Percentiles rank a stretch among this genome's conserved stretches.
Conservation (phyloP, 176 grass and related monocot species). For the Paspalum notatum region DNA sequence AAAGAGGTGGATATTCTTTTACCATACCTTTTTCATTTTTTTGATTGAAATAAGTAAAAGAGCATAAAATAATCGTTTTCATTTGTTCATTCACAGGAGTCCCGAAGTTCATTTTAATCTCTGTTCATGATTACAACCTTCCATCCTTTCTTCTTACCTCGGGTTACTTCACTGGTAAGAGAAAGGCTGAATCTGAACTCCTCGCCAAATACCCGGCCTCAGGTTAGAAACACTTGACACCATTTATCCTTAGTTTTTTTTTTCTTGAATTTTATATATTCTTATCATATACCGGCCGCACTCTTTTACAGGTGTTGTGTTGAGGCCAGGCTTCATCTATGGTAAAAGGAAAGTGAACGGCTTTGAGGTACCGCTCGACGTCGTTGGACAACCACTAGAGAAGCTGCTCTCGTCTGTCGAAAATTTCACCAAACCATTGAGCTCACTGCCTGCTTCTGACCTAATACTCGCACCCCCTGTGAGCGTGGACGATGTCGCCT, state of each 20-base stretch:
- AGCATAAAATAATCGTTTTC: conserved; percentile 18
- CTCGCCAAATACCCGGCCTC: conserved; percentile 92
- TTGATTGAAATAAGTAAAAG: conserved; percentile 14
- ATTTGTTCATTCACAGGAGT: conserved; percentile 62
- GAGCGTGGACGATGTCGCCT: conserved; percentile 94
- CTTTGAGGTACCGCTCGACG: conserved; percentile 79
- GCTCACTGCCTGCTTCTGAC: conserved; percentile 79
- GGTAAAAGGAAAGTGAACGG: conserved; percentile 90
- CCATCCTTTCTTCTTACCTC: conserved; percentile 75
- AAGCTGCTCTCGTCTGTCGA: conserved; percentile 64
- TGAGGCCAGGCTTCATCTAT: conserved; percentile 94
- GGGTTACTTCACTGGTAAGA: conserved; percentile 92
- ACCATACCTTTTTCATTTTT: not conserved
- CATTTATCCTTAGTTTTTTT: not conserved
- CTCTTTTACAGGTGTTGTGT: conserved; percentile 63
- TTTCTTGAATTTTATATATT: not conserved
- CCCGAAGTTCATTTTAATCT: conserved; percentile 88
- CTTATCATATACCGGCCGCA: not conserved
- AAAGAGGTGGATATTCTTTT: not conserved
- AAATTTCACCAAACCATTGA: conserved; percentile 81
- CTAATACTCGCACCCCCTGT: conserved; percentile 74
- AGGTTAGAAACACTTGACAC: conserved; percentile 51
- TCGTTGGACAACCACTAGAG: conserved; percentile 76
- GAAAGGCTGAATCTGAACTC: conserved; percentile 92
- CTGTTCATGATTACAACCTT: conserved; percentile 97